Evolutionary conservation across 2,329 filamentous ascomycete species (phyloP), one percentile per base, ranked within the genome.

Genomic region (Aureobasidium sp.): DNA sequence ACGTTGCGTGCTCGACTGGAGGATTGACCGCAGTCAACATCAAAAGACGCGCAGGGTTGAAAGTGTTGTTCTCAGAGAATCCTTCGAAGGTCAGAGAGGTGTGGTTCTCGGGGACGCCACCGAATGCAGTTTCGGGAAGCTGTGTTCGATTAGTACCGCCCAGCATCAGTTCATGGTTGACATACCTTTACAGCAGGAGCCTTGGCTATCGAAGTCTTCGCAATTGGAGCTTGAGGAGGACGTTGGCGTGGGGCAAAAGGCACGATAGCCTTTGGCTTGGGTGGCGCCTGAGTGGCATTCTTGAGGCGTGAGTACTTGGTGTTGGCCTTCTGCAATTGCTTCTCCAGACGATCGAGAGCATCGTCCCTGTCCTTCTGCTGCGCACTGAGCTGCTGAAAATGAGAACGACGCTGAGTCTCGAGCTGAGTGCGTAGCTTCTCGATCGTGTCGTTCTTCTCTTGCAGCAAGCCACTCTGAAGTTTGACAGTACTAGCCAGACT

Each of bases 401-500:
- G 50, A 17, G 20, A 26, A 6, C 34, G 8, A 32, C 52, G 36
- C 12, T 42, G 37, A 8, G 39, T 32, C 10, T 29, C 37, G 52
- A 56, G 52, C 41, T 57, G 39, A 12, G 20, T 39, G 23, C 53
- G 53, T n/a, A 57, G 53, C 34, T 58, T 58, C 20, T 58, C 55
- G 7, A 48, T 47, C 9, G 41, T 58, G n/a, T 58, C 55, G 34
- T 48, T 48, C 55, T 58, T 58, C 13, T 58, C 32, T 20, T 58
- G 29, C 32, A 58, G 42, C 20, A 58, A 32, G 15, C 57, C 36
- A 42, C 34, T 32, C 12, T 60, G 57, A 6, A 42, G 20, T 36
- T 60, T 51, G 46, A 60, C 27, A 26, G 57, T 60, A 15, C 46
- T 36, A 15, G 57, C 57, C 34, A 60, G 17, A n/a, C 34, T 60